Base-by-base conservation (phyloP, 768 basidiomycete genomes). In the Boletus patriciae region DNA sequence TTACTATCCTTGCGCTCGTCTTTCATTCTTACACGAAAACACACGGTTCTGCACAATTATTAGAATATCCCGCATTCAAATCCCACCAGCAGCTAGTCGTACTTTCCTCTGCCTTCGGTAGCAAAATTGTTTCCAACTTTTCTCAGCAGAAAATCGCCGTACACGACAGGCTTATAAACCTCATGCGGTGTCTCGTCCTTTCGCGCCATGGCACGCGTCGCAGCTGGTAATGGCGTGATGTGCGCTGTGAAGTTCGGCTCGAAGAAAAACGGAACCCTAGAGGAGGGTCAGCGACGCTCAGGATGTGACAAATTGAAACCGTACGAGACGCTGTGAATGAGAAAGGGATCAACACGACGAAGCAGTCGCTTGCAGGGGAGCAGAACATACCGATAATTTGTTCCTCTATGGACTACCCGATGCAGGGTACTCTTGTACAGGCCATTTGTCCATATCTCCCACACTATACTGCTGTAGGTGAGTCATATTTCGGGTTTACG, bases 401-500 rank as follows among this genome's bases (percentile, higher is more conserved):
- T 76, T 9, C 85, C 83, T 57, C 77, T 73, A 64, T 97, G 93
- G 4, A 96, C 77, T 7, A 97, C 94, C 4, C 92, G 82, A 71
- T 96, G 94, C n/a, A 95, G 76, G 0, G 94, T 95, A 38, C 92
- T 89, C 54, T 79, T 83, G 76, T 96, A 97, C 47, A 95, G 70
- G 0, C 94, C 94, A 60, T 87, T 85, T 6, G 89, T 87, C 93
- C 93, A 96, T 45, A 87, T 80, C 78, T 94, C 90, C 90, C 92
- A 94, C 92, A 94, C 88, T 90, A 59, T 41, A 43, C 12, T 16
- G 43, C n/a, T 13, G 8, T 38, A 19, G 7, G 54, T 62, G 18
- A 66, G 46, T 34, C 12, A 21, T 33, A 46, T 27, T 19, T 41
- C 27, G 40, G 37, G 13, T 18, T 31, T 36, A 36, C 21, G 27